Base-by-base conservation (phyloP, 1,284 basidiomycete species). In the Tetrapyrgos nigripes region DNA sequence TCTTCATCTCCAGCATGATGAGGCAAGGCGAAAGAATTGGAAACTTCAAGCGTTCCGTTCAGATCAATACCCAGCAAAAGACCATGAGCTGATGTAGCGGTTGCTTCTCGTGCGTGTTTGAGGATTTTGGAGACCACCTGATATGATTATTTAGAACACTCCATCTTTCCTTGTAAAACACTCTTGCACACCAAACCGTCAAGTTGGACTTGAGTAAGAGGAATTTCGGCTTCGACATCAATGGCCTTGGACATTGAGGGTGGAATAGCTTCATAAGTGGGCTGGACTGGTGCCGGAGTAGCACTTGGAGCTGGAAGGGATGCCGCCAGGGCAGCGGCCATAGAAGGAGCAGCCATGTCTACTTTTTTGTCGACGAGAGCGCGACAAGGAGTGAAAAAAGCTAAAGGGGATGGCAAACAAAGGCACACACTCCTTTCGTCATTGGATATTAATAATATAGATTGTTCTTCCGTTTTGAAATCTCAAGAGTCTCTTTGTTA, bases 101-200 rank as follows among this genome's bases (percentile, higher is more conserved):
- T 79, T 26, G 86, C 80, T 69, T 93, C 89, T 58, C 87, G 81
- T 61, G 88, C 83, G 70, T 94, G 90, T 79, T 97, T 97, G 69
- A 96, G 83, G 62, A 98, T 96, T 82, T 97, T 97, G 62, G 93
- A 87, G 57, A 96, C 88, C 53, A 94, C 94, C 94, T 97, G 68
- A 46, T 62, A 52, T n/a, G n/a, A 33, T 52, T 29, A 35, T 37
- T 50, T 21, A 45, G 40, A 40, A 26, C 29, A 50, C 48, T 58
- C 26, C 29, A 54, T 21, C 50, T 48, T 40, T 21, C 43, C 29
- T 35, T 40, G 56, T 43, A 57, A 24, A 53, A 60, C 57, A 31
- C n/a, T n/a, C n/a, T 27, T 26, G 78, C 89, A 73, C 72, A 95
- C 94, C 78, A 96, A 77, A 48, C 89, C 93, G 75, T 94, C 94